phyloP scores from a whole-genome alignment of 2,329 filamentous ascomycete species.

The Paraphoma chrysanthemicola region DNA sequence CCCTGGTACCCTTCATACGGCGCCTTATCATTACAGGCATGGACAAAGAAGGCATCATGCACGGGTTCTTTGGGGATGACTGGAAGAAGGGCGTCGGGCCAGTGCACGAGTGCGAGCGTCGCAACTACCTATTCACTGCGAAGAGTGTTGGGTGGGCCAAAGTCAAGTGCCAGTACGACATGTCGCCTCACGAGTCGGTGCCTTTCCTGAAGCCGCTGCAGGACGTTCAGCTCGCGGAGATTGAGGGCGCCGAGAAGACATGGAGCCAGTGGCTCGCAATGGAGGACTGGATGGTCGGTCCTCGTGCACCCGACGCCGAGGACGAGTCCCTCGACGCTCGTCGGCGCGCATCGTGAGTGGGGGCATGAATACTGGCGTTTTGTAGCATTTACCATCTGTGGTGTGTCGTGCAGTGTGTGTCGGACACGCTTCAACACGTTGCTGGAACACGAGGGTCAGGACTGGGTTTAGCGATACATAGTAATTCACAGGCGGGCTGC shows the following conservation, averaged over 20 bases:
- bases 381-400: conserved; percentile 16
- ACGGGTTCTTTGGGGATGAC: conserved; percentile 96
- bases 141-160: conserved; percentile 90
- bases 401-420: conserved; percentile 6
- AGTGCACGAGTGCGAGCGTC: conserved; percentile 85
- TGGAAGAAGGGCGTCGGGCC: conserved; percentile 82
- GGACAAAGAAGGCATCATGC: conserved; percentile 83
- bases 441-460: conserved; percentile 12
- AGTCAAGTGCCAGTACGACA: conserved; percentile 91
- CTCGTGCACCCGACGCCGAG: conserved; percentile 66
- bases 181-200: conserved; percentile 79
- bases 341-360: conserved; percentile 27
- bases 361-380: conserved; percentile 31
- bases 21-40: conserved; percentile 91
- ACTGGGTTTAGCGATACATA: conserved; percentile 16
- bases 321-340: conserved; percentile 29
- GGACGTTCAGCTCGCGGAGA: conserved; percentile 77
- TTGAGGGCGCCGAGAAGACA: conserved; percentile 78
- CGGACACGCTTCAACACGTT: conserved; percentile 6
- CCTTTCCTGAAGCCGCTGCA: conserved; percentile 88
- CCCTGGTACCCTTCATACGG: conserved; percentile 86
- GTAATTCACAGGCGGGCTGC: conserved; percentile 13
- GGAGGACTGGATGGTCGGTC: conserved; percentile 99
- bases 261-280: conserved; percentile 97
- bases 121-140: conserved; percentile 93